Evolutionary conservation across 768 basidiomycete genomes (phyloP).

Genomic region (Phallus indusiatus): DNA sequence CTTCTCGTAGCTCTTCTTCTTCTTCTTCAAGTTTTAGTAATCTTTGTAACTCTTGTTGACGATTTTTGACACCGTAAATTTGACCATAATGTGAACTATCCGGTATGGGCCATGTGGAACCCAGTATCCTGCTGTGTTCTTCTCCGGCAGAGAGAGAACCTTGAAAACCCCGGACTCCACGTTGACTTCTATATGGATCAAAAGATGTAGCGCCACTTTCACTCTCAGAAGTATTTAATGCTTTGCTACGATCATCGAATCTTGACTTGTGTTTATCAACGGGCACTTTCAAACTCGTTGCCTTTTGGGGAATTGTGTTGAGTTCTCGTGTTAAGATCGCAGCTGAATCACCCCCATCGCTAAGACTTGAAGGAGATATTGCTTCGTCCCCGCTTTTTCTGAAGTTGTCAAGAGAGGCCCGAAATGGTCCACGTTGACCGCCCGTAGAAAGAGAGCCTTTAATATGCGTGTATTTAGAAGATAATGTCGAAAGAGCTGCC

Average conservation of each 20-base stretch:
- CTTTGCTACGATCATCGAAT: not conserved
- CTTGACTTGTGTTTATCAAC: not conserved
- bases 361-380: conserved; percentile 5
- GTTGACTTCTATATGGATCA: not conserved
- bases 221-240: conserved; percentile 1
- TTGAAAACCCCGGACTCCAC: not conserved
- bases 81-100: not conserved
- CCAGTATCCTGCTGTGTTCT: not conserved
- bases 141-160: not conserved
- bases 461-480: not conserved
- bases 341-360: conserved; percentile 4
- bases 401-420: not conserved
- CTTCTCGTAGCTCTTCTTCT: conserved; percentile 50
- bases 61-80: not conserved
- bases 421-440: not conserved
- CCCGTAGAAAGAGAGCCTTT: not conserved
- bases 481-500: not conserved
- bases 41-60: conserved; percentile 26
- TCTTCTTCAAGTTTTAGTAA: conserved; percentile 37
- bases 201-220: not conserved
- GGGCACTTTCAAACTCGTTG: not conserved
- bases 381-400: conserved; percentile 1
- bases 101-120: not conserved
- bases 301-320: not conserved
- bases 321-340: not conserved